Conservation (phyloP, 2,329 filamentous ascomycete genomes). For the Aspergillus melleus region DNA sequence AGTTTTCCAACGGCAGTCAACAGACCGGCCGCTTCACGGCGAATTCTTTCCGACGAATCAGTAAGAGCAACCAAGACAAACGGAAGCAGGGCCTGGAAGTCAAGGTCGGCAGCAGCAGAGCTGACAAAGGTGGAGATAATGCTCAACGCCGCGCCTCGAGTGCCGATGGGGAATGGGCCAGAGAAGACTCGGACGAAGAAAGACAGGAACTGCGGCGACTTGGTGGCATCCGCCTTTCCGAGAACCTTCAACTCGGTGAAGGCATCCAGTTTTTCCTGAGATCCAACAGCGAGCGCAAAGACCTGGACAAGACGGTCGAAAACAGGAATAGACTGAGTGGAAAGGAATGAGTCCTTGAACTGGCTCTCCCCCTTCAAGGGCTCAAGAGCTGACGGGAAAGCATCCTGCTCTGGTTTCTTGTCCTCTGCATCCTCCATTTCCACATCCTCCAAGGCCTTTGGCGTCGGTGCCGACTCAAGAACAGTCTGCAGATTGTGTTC, state of each 20-base stretch:
- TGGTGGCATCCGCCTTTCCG: slow-evolving; percentile 47
- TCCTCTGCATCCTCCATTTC: slow-evolving; percentile 49
- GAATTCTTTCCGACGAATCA: slow-evolving; percentile 74
- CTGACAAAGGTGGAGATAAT: slow-evolving; percentile 58
- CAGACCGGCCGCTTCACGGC: slow-evolving; percentile 71
- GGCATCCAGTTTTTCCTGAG: slow-evolving; percentile 29
- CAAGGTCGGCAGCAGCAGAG: slow-evolving; percentile 53
- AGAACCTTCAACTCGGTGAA: slow-evolving; percentile 42
- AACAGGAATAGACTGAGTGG: slow-evolving; percentile 29
- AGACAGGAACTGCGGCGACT: slow-evolving; percentile 67
- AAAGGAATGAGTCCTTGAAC: slow-evolving; percentile 40
- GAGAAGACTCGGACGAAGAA: slow-evolving; percentile 78
- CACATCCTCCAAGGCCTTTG: slow-evolving; percentile 52
- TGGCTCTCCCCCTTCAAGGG: slow-evolving; percentile 29
- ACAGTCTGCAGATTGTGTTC: slow-evolving; percentile 73
- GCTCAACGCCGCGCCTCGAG: slow-evolving; percentile 68
- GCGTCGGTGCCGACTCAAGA: slow-evolving; percentile 59
- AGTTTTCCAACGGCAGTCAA: slow-evolving; percentile 57
- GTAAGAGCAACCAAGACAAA: slow-evolving; percentile 74
- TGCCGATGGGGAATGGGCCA: slow-evolving; percentile 67
- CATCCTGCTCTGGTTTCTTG: slow-evolving; percentile 26
- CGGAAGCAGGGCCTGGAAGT: slow-evolving; percentile 80
- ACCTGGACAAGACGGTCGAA: slow-evolving; percentile 41
- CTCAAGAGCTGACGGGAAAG: slow-evolving; percentile 35
- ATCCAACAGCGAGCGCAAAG: slow-evolving; percentile 36